Evolutionary conservation across 1,139 yeast species (phyloP).

Genomic region (Candida dubliniensis): DNA sequence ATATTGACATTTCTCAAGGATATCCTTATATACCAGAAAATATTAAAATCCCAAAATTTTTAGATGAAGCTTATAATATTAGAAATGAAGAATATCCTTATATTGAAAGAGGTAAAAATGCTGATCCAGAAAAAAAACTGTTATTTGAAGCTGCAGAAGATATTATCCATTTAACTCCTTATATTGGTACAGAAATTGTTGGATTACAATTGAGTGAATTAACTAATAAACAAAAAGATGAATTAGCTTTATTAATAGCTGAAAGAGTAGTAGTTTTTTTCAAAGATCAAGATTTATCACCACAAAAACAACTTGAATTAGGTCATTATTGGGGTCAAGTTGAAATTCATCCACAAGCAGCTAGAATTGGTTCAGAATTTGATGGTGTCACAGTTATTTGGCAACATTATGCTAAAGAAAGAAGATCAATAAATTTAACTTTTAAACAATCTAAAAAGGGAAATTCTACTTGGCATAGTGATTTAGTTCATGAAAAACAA

Average conservation of each 20-base stretch:
- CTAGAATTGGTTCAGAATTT: constrained; percentile 25
- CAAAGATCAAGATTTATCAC: constrained; percentile 44
- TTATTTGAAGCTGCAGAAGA: constrained; percentile 52
- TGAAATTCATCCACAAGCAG: constrained; percentile 44
- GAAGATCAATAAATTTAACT: constrained; percentile 22
- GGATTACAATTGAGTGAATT: constrained; percentile 53
- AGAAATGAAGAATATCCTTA: constrained; percentile 43
- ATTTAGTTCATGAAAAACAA: constrained; percentile 34
- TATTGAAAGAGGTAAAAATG: constrained; percentile 47
- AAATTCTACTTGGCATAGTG: constrained; percentile 39
- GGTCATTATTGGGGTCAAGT: constrained; percentile 47
- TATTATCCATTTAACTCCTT: constrained; percentile 46
- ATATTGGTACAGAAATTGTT: constrained; percentile 57
- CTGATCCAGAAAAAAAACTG: constrained; percentile 55
- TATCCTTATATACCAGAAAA: constrained; percentile 29
- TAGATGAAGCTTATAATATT: constrained; percentile 51
- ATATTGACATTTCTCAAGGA: constrained; percentile 33
- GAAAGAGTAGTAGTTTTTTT: constrained; percentile 47
- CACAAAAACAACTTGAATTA: constrained; percentile 45
- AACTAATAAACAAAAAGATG: constrained; percentile 52
- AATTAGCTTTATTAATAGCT: constrained; percentile 43
- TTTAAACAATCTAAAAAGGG: constrained; percentile 35
- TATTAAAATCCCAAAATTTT: constrained; percentile 44
- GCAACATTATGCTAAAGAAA: constrained; percentile 42
- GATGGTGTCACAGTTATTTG: constrained; percentile 53